phyloP scores from a whole-genome alignment of 306 rosid genomes.

The Urtica urens region DNA sequence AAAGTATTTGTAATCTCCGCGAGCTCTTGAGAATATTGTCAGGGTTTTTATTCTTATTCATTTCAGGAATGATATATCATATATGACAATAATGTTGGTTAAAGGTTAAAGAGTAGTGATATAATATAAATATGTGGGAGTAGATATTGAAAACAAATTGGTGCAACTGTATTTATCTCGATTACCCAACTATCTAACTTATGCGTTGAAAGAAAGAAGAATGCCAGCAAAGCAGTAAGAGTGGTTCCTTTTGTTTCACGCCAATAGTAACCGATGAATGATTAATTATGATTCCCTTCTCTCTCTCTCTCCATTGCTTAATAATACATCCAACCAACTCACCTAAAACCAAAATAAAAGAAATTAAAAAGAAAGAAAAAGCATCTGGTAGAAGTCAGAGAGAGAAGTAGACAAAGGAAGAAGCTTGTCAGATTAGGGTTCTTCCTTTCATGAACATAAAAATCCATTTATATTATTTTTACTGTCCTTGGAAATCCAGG shows the following conservation, averaged over 20 bases:
- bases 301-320: conserved; percentile 25
- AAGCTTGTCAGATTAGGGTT: conserved; percentile 46
- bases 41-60: too few species aligned
- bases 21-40: too few species aligned
- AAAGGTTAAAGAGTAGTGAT: too few species aligned
- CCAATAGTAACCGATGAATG: conserved; percentile 11
- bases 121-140: too few species aligned
- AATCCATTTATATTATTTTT: background rate
- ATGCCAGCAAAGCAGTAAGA: conserved; percentile 22
- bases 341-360: background rate
- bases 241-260: conserved; percentile 16
- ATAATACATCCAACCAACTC: conserved; percentile 12
- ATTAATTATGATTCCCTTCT: conserved; percentile 7
- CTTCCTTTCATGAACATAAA: conserved; percentile 15
- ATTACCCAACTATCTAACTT: too few species aligned
- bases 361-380: background rate
- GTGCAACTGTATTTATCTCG: too few species aligned
- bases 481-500: conserved; percentile 16
- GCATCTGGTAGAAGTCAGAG: conserved; percentile 15
- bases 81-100: too few species aligned
- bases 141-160: too few species aligned
- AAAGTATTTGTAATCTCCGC: too few species aligned
- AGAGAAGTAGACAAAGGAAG: conserved; percentile 19
- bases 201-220: background rate
- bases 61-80: too few species aligned